A percentile compares a stretch with the other conserved stretches of the same genome.
Conservation (phyloP, 805 yeast genomes). For the Tanozyma kutaoensis region DNA sequence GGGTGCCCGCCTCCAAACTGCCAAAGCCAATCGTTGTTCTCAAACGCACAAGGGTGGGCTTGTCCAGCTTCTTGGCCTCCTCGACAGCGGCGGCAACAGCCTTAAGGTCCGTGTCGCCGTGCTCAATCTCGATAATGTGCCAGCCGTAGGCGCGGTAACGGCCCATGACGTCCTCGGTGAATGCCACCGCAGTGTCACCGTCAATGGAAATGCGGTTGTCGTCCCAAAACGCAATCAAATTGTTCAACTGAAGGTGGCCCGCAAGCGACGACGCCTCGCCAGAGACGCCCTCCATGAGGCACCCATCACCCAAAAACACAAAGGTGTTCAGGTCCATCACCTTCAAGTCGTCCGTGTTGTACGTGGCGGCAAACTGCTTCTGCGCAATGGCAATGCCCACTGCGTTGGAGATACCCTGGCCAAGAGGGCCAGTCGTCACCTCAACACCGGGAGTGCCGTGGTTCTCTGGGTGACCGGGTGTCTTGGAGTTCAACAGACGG, state of each 20-base stretch:
- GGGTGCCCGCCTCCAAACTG: constrained; percentile 73
- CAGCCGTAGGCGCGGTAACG: constrained; percentile 92
- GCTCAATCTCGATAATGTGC: constrained; percentile 65
- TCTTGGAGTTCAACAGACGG: constrained; percentile 80
- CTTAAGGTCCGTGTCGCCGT: constrained; percentile 70
- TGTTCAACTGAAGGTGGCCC: constrained; percentile 88
- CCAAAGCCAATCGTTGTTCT: constrained; percentile 93
- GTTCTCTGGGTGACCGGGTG: constrained; percentile 97
- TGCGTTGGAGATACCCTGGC: constrained; percentile 95
- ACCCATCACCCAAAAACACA: constrained; percentile 88
- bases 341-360: constrained; percentile 74
- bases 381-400: constrained; percentile 96
- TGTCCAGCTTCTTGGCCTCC: constrained; percentile 65
- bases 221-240: constrained; percentile 91
- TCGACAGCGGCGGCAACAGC: constrained; percentile 65
- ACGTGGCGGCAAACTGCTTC: constrained; percentile 81
- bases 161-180: constrained; percentile 81
- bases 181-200: constrained; percentile 80
- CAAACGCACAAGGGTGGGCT: constrained; percentile 85
- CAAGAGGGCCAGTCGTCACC: constrained; percentile 97
- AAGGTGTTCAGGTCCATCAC: constrained; percentile 60
- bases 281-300: constrained; percentile 96
- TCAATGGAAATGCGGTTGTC: constrained; percentile 96
- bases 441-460: constrained; percentile 81
- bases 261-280: constrained; percentile 91